A percentile compares a stretch with the other conserved stretches of the same genome.
phyloP scores from a whole-genome alignment of 768 basidiomycete species.

The Tricholoma furcatifolium region DNA sequence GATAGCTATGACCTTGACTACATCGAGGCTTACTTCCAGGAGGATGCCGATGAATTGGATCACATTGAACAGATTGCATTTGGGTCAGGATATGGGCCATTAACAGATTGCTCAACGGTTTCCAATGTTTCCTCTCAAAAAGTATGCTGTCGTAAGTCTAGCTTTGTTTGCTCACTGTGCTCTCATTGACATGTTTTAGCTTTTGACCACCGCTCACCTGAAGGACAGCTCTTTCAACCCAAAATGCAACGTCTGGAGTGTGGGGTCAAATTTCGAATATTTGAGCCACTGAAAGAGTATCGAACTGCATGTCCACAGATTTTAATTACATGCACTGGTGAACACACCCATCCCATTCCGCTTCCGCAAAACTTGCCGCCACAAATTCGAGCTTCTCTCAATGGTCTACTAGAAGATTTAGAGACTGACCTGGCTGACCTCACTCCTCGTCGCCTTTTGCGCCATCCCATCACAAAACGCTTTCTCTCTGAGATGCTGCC shows the following conservation, averaged over 20 bases:
- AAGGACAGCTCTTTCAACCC: slow-evolving; percentile 7
- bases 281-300: slow-evolving; percentile 14
- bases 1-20: slow-evolving; percentile 19
- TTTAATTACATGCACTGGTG: slow-evolving; percentile 8
- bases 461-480: slow-evolving; percentile 19
- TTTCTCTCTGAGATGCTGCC: too few relatives aligned
- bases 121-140: too few relatives aligned
- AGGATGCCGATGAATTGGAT: slow-evolving; percentile 18
- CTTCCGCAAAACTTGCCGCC: slow-evolving; percentile 20
- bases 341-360: slow-evolving; percentile 21
- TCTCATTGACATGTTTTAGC: too few relatives aligned
- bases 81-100: slow-evolving; percentile 14
- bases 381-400: slow-evolving; percentile 6
- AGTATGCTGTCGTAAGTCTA: background rate
- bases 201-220: background rate
- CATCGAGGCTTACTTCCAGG: slow-evolving; percentile 18
- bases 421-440: slow-evolving; percentile 26
- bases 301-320: slow-evolving; percentile 15
- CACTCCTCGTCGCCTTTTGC: slow-evolving; percentile 20
- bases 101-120: slow-evolving; percentile 10
- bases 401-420: too few relatives aligned
- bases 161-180: too few relatives aligned
- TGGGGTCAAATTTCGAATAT: too few relatives aligned
- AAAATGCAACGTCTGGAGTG: slow-evolving; percentile 10
- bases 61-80: slow-evolving; percentile 19